Evolutionary conservation across 805 yeast genomes (phyloP), one percentile per base, ranked within the genome.

Genomic region (Hanseniaspora singularis): DNA sequence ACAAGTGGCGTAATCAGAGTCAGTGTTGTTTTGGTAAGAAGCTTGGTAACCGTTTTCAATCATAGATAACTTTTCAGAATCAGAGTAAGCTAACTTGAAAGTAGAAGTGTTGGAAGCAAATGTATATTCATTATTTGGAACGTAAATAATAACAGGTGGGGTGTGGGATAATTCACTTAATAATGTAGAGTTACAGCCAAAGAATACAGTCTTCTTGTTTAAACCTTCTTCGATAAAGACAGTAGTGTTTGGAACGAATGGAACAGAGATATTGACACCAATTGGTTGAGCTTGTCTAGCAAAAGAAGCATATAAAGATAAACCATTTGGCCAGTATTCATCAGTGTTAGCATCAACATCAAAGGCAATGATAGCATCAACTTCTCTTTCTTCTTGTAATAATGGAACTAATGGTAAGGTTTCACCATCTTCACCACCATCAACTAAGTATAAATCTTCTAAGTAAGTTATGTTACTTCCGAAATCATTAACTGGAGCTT

Each of bases 101-200:
- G 94, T 82, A 4, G 86, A 76, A 11, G 82, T 74, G 62, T 86
- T 86, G 23, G 92, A 73, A 58, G 67, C 66, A 59, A 62, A 79
- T 22, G 79, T 67, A 59, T 73, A 79, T 30, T 84, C 81, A 43
- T 77, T 63, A 61, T 86, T 86, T 34, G 94, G 89, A 50, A 76
- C 68, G 60, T 81, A 85, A n/a, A 86, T 76, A 40, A 86, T 69
- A 49, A 85, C 67, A 2, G 95, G 95, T 22, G 88, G 87, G 34
- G 68, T 67, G 30, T 67, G 64, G 34, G 68, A 57, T 50, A 79
- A 64, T 16, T 62, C 65, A 12, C 87, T 74, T 57, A 79, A 64
- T 57, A 82, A 81, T 1, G 64, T 54, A 4, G 83, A 71, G 55
- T 81, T 73, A 62, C 95, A 85, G 27, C 95, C 95, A 58, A 86